Evolutionary conservation across 257 asterid species (phyloP).

Genomic region (Datura wrightii): DNA sequence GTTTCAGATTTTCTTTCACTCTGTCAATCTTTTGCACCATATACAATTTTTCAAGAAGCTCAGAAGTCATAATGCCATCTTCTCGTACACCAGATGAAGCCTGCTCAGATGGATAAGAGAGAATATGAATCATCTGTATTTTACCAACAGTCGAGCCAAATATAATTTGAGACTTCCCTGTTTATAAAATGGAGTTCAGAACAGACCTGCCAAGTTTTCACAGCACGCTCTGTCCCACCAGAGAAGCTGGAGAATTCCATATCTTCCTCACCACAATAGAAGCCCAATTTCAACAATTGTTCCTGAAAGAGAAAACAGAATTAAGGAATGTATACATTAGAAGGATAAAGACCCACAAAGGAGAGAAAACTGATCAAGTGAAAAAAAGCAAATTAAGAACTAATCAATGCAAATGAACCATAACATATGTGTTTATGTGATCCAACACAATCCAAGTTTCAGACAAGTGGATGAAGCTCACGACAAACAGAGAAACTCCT

Average conservation of each 20-base stretch:
- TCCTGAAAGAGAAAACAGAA: constrained; percentile 54
- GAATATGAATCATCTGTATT: constrained; percentile 17
- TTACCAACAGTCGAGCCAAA: not conserved
- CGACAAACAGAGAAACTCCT: not conserved
- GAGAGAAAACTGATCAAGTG: not conserved
- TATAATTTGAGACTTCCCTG: not conserved
- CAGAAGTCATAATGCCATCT: constrained; percentile 89
- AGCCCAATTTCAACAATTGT: constrained; percentile 77
- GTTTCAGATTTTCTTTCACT: constrained; percentile 36
- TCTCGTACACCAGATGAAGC: constrained; percentile 64
- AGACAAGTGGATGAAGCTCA: not conserved
- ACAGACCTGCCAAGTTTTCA: constrained; percentile 97
- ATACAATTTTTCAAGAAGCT: constrained; percentile 63
- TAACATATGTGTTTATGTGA: not conserved
- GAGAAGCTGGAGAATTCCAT: constrained; percentile 78
- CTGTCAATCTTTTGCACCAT: constrained; percentile 43
- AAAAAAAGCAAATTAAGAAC: not conserved
- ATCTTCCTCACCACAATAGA: constrained; percentile 96
- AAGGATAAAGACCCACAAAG: not conserved
- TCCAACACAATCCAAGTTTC: constrained; percentile 15
- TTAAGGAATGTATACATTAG: not conserved
- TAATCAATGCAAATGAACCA: not conserved
- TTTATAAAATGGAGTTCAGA: not conserved
- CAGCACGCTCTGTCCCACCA: constrained; percentile 88
- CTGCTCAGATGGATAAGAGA: constrained; percentile 49